Evolutionary conservation across 495 filamentous ascomycete species (phyloP).

Genomic region (Penicillium atrosanguineum): DNA sequence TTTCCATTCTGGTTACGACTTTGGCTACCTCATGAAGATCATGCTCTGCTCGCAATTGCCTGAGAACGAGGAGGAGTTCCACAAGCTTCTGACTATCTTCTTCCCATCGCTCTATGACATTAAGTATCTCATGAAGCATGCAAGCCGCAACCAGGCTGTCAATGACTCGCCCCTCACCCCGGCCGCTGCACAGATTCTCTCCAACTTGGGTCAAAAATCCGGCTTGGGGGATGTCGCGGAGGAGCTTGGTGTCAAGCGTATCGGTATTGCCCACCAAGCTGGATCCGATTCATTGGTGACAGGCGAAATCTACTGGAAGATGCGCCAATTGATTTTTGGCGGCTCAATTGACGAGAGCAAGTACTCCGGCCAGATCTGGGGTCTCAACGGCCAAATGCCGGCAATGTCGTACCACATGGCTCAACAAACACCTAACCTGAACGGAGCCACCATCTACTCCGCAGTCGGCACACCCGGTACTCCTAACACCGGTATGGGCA

Average conservation of each 20-base stretch:
- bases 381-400: constrained; percentile 64
- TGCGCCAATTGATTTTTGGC: constrained; percentile 80
- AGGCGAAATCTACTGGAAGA: constrained; percentile 87
- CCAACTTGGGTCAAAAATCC: constrained; percentile 78
- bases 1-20: constrained; percentile 98
- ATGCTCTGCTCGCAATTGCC: constrained; percentile 77
- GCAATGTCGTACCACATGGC: constrained; percentile 45
- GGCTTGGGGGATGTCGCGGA: constrained; percentile 93
- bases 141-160: constrained; percentile 61
- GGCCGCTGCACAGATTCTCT: constrained; percentile 63
- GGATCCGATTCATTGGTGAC: constrained; percentile 90
- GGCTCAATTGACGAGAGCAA: constrained; percentile 72
- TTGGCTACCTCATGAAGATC: constrained; percentile 93
- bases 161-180: constrained; percentile 59
- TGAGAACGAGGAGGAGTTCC: constrained; percentile 83
- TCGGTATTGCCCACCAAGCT: constrained; percentile 84
- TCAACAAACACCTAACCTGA: constrained; percentile 52
- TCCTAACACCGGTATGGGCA: constrained; percentile 56
- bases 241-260: constrained; percentile 79
- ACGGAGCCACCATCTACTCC: constrained; percentile 57
- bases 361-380: constrained; percentile 84
- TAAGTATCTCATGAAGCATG: constrained; percentile 94
- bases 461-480: constrained; percentile 66
- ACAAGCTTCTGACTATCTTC: constrained; percentile 78
- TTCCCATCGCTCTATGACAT: constrained; percentile 94